phyloP scores from a whole-genome alignment of 2,329 filamentous ascomycete genomes.

The Xylariomycetidae sp. region DNA sequence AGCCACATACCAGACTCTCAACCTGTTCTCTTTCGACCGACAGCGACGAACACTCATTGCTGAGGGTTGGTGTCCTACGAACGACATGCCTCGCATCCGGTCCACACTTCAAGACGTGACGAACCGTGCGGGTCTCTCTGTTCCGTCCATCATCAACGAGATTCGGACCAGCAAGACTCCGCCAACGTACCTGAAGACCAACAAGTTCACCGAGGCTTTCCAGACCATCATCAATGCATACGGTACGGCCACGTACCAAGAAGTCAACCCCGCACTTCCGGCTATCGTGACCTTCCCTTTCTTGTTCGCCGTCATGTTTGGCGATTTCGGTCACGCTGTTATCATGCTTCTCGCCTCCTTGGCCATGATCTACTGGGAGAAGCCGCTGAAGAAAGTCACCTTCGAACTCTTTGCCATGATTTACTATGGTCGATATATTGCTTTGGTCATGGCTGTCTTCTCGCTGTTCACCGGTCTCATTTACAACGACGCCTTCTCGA shows the following conservation, averaged over 20 bases:
- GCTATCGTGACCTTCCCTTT: conserved; percentile 99
- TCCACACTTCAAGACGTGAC: conserved; percentile 95
- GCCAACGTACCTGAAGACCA: conserved; percentile 94
- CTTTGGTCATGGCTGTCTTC: conserved; percentile 95
- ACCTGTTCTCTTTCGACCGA: conserved; percentile 94
- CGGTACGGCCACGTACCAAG: conserved; percentile 92
- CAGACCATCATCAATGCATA: conserved; percentile 99
- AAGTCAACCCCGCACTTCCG: conserved; percentile 92
- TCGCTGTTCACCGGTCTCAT: conserved; percentile 95
- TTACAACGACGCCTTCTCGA: conserved; percentile 97
- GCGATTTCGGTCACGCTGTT: conserved; percentile 88
- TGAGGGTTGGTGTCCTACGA: conserved; percentile 94
- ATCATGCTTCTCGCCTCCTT: conserved; percentile 80
- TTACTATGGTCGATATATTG: conserved; percentile 97
- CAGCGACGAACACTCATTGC: conserved; percentile 94
- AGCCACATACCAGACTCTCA: conserved; percentile 91
- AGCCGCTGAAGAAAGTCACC: conserved; percentile 80
- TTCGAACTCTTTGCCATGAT: conserved; percentile 98
- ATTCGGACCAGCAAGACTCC: conserved; percentile 96
- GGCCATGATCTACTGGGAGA: conserved; percentile 97
- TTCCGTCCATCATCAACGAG: conserved; percentile 97
- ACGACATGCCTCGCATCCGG: conserved; percentile 82
- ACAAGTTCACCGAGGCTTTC: conserved; percentile 97
- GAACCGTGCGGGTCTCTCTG: conserved; percentile 89
- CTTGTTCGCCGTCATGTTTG: conserved; percentile 99